A percentile compares a stretch with the other conserved stretches of the same genome.
These are phyloP conservation scores for Metschnikowia peoriensis DNA, from an alignment of 805 yeast species.

Conservation along the genomic window DNA sequence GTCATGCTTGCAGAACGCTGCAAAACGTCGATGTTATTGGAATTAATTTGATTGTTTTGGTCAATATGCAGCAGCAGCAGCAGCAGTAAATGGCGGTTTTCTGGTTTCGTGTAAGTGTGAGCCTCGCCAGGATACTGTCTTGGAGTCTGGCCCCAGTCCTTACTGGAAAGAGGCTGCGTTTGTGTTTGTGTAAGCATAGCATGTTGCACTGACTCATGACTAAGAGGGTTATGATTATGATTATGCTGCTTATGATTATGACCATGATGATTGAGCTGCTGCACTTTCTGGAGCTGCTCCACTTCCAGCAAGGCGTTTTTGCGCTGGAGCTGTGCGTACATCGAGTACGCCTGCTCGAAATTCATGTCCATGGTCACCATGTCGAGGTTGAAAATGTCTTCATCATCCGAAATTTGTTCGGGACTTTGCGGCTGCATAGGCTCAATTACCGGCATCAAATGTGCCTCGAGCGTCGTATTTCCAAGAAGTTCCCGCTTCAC, in stretches of 20 bases:
- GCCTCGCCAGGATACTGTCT: conserved; percentile 6
- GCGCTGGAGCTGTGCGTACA: conserved; percentile 40
- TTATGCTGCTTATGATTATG: neutral
- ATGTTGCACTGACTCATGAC: neutral
- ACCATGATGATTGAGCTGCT: conserved; percentile 27
- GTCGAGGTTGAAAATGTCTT: conserved; percentile 25
- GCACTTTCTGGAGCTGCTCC: conserved; percentile 39
- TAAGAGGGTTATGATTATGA: neutral
- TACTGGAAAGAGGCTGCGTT: neutral
- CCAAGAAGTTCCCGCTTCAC: conserved; percentile 3
- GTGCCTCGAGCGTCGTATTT: neutral
- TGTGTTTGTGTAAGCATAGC: neutral
- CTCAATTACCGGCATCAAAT: conserved; percentile 3
- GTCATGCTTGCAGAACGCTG: conserved; percentile 1
- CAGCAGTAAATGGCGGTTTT: neutral
- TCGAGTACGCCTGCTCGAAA: conserved; percentile 44
- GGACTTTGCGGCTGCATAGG: neutral
- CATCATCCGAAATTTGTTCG: conserved; percentile 16
- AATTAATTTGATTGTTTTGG: neutral
- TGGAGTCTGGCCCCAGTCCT: conserved; percentile 9
- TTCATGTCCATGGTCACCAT: conserved; percentile 42
- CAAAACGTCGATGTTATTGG: neutral
- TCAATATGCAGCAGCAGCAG: neutral
- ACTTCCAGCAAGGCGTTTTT: conserved; percentile 34
- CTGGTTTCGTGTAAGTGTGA: neutral